phyloP scores from a whole-genome alignment of 139 green algal genomes.

The Chlorella sp. region DNA sequence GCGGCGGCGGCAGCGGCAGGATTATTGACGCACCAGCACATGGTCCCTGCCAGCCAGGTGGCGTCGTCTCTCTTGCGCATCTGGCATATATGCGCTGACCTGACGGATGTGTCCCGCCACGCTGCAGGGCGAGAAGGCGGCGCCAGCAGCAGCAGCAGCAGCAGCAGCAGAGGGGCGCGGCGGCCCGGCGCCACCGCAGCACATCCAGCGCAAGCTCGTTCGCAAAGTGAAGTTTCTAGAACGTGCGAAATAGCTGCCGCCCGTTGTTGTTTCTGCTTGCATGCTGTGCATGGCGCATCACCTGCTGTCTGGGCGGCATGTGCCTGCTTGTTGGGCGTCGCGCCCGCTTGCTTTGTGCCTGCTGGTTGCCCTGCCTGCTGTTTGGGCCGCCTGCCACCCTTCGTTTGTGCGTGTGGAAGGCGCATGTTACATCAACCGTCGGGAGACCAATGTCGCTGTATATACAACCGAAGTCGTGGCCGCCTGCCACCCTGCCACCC shows the following conservation, averaged over 20 bases:
- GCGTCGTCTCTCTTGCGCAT: background rate
- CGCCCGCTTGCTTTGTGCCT: no score
- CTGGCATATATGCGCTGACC: background rate
- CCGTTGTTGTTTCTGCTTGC: no score
- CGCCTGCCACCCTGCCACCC: background rate
- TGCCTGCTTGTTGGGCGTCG: no score
- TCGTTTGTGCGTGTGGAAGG: no score
- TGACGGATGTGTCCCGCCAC: no score
- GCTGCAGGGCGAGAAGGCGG: slow-evolving; percentile 10
- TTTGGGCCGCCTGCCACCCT: background rate
- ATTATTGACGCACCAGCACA: background rate
- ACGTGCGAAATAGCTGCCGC: slow-evolving; percentile 24
- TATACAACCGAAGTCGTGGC: no score
- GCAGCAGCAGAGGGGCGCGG: background rate
- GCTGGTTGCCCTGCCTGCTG: no score
- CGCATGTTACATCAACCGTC: no score
- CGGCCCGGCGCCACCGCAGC: slow-evolving; percentile 3
- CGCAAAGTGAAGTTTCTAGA: slow-evolving; percentile 51
- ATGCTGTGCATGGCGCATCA: no score
- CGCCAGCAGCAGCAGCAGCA: background rate
- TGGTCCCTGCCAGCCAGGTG: background rate
- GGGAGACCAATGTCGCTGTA: no score
- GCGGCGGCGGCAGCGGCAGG: no score
- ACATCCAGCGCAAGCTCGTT: slow-evolving; percentile 35
- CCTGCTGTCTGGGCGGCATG: no score